These are phyloP conservation scores for Ormosia emarginata DNA, from an alignment of 306 rosid genomes.

Conservation along the genomic window DNA sequence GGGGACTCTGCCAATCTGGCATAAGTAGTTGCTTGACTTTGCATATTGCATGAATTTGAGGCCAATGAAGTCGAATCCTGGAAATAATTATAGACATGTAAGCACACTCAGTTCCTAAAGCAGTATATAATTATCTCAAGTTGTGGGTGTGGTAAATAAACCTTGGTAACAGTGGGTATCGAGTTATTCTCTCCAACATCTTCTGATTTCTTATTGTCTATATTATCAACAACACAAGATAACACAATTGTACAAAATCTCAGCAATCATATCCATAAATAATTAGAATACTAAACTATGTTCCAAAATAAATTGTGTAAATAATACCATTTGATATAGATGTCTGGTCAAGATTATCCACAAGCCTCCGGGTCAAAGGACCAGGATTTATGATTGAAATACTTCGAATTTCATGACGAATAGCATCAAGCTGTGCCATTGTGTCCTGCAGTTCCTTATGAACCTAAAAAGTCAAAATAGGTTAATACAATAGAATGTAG, in stretches of 20 bases:
- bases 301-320: background rate
- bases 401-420: conserved; percentile 76
- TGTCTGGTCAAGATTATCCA: conserved; percentile 46
- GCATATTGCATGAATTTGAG: conserved; percentile 47
- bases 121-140: conserved; percentile 14
- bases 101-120: conserved; percentile 19
- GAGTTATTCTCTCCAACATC: conserved; percentile 14
- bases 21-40: conserved; percentile 64
- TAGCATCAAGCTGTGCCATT: conserved; percentile 77
- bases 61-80: conserved; percentile 40
- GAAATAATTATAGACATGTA: background rate
- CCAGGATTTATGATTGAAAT: conserved; percentile 63
- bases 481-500: background rate
- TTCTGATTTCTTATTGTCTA: conserved; percentile 27
- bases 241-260: conserved; percentile 14
- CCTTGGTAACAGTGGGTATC: conserved; percentile 25
- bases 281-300: background rate
- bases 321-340: conserved; percentile 32
- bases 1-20: conserved; percentile 73
- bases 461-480: conserved; percentile 42
- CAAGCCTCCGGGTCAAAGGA: conserved; percentile 59
- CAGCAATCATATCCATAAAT: background rate
- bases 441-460: conserved; percentile 89
- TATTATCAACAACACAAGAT: background rate
- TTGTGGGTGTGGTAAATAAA: conserved; percentile 1